These are phyloP conservation scores for Angomonas deanei DNA, from an alignment of 208 protist species.

Conservation along the genomic window DNA sequence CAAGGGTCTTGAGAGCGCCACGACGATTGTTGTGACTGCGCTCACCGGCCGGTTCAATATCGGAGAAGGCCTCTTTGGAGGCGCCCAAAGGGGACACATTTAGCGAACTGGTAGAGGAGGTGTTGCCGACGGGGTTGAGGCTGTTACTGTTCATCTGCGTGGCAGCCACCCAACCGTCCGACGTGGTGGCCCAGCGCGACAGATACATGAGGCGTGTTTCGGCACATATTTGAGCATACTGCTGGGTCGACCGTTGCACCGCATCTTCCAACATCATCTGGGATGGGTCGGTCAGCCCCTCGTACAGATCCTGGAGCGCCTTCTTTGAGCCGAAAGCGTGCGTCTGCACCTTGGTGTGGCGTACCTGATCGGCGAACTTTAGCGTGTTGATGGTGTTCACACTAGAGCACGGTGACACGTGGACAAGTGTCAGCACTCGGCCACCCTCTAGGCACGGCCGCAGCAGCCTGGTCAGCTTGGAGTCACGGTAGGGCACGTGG, in stretches of 20 bases:
- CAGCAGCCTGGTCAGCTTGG: conserved; percentile 87
- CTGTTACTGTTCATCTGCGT: neutral
- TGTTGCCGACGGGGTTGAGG: neutral
- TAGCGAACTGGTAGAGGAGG: neutral
- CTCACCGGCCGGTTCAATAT: neutral
- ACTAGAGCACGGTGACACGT: conserved; percentile 70
- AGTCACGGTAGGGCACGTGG: conserved; percentile 91
- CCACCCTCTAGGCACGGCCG: conserved; percentile 79
- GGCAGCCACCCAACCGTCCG: neutral
- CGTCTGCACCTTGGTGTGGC: conserved; percentile 62
- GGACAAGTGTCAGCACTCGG: conserved; percentile 72
- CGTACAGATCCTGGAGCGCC: conserved; percentile 62
- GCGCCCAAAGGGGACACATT: neutral
- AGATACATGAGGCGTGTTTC: conserved; percentile 69
- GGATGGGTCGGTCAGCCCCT: conserved; percentile 69
- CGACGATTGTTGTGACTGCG: conserved; percentile 14
- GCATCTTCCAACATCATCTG: conserved; percentile 41
- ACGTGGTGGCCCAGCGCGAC: conserved; percentile 3
- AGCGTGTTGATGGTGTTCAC: conserved; percentile 62
- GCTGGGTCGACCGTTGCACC: conserved; percentile 26
- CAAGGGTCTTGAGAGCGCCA: conserved; percentile 25
- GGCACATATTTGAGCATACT: conserved; percentile 64
- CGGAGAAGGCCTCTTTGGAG: neutral
- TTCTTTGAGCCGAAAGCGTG: conserved; percentile 48
- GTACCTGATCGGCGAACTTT: conserved; percentile 83